Conservation (phyloP, 768 basidiomycete genomes). For the Megacollybia marginata region DNA sequence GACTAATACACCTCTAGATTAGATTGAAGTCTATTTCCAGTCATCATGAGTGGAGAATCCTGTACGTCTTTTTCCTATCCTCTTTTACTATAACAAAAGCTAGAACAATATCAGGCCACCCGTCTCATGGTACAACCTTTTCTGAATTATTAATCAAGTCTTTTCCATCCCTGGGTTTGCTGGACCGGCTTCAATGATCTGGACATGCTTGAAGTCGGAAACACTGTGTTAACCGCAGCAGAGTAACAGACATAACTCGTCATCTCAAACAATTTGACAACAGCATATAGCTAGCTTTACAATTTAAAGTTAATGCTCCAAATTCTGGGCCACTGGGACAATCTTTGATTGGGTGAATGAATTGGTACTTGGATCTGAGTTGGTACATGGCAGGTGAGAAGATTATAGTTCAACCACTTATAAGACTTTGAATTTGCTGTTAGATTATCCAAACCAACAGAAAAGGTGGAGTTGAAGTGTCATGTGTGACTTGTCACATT, state of each 20-base stretch:
- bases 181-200: slow-evolving; percentile 40
- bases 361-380: no score
- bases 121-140: slow-evolving; percentile 37
- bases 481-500: no score
- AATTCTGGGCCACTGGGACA: no score
- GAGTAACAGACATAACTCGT: slow-evolving; percentile 26
- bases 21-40: slow-evolving; percentile 26
- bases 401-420: no score
- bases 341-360: no score
- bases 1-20: slow-evolving; percentile 1
- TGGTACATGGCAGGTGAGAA: no score
- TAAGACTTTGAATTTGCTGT: no score
- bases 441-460: no score
- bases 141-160: slow-evolving; percentile 44
- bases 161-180: slow-evolving; percentile 45
- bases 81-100: background rate
- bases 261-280: slow-evolving; percentile 35
- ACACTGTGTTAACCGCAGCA: slow-evolving; percentile 29
- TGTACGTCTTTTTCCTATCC: slow-evolving; percentile 18
- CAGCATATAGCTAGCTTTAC: no score
- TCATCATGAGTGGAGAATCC: slow-evolving; percentile 33
- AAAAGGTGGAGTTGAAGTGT: no score
- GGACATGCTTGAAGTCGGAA: slow-evolving; percentile 48
- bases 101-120: slow-evolving; percentile 43
- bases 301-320: no score